Conservation (phyloP, 2,329 filamentous ascomycete species). For the Epichloe uncinata region DNA sequence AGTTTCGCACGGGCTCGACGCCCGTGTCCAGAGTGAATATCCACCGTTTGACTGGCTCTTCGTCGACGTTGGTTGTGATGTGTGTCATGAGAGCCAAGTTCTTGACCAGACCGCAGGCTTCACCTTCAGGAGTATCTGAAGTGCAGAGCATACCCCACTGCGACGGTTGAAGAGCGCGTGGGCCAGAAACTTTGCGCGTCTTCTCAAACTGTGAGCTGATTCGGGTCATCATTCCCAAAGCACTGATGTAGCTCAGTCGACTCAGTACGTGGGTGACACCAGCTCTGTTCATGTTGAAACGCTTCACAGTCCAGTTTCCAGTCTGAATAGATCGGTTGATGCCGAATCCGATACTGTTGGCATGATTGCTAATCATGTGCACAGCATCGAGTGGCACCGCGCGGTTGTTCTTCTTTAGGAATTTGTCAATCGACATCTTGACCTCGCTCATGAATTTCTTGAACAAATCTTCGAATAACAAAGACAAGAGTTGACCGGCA, state of each 20-base stretch:
- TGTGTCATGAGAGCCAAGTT: constrained; percentile 98
- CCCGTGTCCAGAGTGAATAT: constrained; percentile 79
- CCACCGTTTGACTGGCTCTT: constrained; percentile 75
- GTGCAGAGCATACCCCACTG: constrained; percentile 98
- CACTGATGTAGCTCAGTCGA: constrained; percentile 88
- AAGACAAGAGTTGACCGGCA: constrained; percentile 82
- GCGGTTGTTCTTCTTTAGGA: constrained; percentile 83
- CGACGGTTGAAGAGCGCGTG: constrained; percentile 88
- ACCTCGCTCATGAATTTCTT: constrained; percentile 86
- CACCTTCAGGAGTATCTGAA: constrained; percentile 95
- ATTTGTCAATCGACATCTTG: constrained; percentile 89
- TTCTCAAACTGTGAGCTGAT: constrained; percentile 99
- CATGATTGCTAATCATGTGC: constrained; percentile 70
- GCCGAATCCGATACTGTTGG: constrained; percentile 77
- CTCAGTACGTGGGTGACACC: constrained; percentile 95
- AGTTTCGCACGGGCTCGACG: constrained; percentile 59
- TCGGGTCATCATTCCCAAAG: constrained; percentile 98
- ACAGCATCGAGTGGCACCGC: constrained; percentile 80
- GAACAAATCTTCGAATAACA: constrained; percentile 95
- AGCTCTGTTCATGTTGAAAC: constrained; percentile 96
- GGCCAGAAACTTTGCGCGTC: constrained; percentile 90
- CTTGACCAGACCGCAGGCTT: constrained; percentile 95
- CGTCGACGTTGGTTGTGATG: constrained; percentile 92
- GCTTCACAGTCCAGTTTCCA: constrained; percentile 94
- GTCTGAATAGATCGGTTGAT: constrained; percentile 96